Evolutionary conservation across 1,139 yeast species (phyloP), one percentile per base, ranked within the genome.

Genomic region (Sugiyamaella xylanicola): DNA sequence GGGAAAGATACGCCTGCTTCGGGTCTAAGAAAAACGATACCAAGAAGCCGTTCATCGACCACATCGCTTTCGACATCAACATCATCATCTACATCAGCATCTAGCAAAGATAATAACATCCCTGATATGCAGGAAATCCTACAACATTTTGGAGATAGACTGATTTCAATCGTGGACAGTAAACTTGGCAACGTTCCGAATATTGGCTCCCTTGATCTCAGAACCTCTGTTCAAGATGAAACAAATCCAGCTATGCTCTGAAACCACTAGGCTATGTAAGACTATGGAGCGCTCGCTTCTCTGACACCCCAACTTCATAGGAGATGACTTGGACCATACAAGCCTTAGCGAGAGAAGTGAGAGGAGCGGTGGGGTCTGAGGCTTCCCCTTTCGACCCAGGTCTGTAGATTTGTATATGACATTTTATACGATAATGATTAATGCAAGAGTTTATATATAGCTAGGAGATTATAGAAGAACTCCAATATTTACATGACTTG

Each of bases 111-210:
- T 4, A 8, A 9, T 25, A 27, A 49, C n/a, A 45, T 55, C 44
- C 59, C 54, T 15, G 59, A 56, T 19, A 46, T 57, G 48, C 50
- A 36, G 9, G 50, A 46, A 7, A 46, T 46, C 51, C 57, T 65
- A 11, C 63, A 63, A 45, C 54, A 53, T 40, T 65, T 65, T 51
- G 68, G 68, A 15, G 62, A 63, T 51, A 55, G 59, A 47, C 52
- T 65, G 16, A 48, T 62, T 8, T 45, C 56, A 4, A 22, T 65
- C 37, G 61, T 65, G 16, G 57, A 56, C 29, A 56, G 48, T 20
- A 53, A 55, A 45, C 25, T 59, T 48, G 36, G 54, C 32, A 43
- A 43, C 27, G 47, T 29, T 11, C 47, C 47, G 4, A 29, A 29
- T n/a, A 19, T n/a, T 20, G n/a, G n/a, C n/a, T n/a, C n/a, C n/a